phyloP scores from a whole-genome alignment of 768 basidiomycete species.

The Lactarius sanguifluus region DNA sequence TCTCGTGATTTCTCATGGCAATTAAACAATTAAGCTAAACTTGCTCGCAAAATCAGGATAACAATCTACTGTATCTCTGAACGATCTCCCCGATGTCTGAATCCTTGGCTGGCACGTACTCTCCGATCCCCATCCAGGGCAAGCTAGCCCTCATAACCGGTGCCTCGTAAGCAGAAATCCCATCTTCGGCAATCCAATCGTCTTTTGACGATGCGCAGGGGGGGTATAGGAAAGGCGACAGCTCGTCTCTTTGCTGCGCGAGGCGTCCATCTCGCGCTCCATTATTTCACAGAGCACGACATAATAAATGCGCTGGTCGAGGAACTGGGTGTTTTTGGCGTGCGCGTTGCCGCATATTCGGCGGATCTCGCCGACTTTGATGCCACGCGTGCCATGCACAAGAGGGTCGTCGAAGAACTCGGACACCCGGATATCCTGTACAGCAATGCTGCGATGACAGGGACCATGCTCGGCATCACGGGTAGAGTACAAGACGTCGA shows the following conservation, averaged over 20 bases:
- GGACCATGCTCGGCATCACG: conserved; percentile 43
- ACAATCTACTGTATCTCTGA: background rate
- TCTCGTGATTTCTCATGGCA: background rate
- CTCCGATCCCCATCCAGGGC: conserved; percentile 25
- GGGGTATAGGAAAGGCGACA: conserved; percentile 54
- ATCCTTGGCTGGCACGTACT: conserved; percentile 24
- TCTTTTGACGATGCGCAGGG: conserved; percentile 36
- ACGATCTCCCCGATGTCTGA: conserved; percentile 14
- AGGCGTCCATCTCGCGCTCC: conserved; percentile 45
- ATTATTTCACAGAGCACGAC: conserved; percentile 44
- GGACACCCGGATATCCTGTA: conserved; percentile 54
- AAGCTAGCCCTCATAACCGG: conserved; percentile 34
- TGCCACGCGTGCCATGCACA: conserved; percentile 44
- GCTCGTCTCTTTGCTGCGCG: conserved; percentile 44
- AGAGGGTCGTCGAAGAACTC: conserved; percentile 43
- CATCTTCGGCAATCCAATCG: conserved; percentile 5
- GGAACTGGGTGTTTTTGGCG: conserved; percentile 38
- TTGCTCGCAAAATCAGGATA: background rate
- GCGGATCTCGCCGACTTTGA: conserved; percentile 51
- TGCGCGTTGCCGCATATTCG: conserved; percentile 46
- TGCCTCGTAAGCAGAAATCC: conserved; percentile 28
- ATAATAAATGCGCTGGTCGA: conserved; percentile 44
- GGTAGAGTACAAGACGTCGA: conserved; percentile 48
- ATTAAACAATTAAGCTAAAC: background rate
- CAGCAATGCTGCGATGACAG: conserved; percentile 50